A percentile compares a stretch with the other conserved stretches of the same genome.
Conservation (phyloP, 768 basidiomycete species). For the Leccinum olivaceopallidum region DNA sequence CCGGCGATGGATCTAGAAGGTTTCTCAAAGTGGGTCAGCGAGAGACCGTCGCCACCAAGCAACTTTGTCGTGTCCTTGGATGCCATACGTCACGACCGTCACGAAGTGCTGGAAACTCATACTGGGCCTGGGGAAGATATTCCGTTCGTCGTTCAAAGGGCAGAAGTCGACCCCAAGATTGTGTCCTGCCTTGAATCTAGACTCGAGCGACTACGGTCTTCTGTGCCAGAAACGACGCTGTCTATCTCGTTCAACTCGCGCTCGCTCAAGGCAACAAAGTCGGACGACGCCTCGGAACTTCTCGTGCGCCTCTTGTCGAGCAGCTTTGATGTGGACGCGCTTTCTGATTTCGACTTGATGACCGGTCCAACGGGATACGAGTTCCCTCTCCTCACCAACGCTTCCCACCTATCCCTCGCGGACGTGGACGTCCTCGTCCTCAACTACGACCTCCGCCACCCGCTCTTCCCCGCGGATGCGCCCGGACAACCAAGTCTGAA, state of each 20-base stretch:
- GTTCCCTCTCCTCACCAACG: conserved; percentile 8
- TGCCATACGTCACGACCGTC: conserved; percentile 8
- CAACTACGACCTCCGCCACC: conserved; percentile 53
- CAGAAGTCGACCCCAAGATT: conserved; percentile 13
- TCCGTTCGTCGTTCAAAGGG: conserved; percentile 18
- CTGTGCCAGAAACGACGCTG: conserved; percentile 5
- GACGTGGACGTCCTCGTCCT: conserved; percentile 48
- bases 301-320: conserved; percentile 21
- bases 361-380: conserved; percentile 13
- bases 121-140: not conserved
- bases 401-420: conserved; percentile 13
- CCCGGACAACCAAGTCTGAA: not conserved
- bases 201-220: conserved; percentile 16
- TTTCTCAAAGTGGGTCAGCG: conserved; percentile 42
- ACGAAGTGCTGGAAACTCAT: not conserved
- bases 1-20: conserved; percentile 36
- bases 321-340: not conserved
- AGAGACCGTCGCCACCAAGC: conserved; percentile 24
- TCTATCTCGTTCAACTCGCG: conserved; percentile 11
- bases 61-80: conserved; percentile 40
- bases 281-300: conserved; percentile 12
- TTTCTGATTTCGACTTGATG: conserved; percentile 8
- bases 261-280: not conserved
- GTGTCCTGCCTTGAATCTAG: conserved; percentile 24
- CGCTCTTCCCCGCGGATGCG: conserved; percentile 36